Conservation (phyloP, 805 yeast genomes). For the Saturnispora saitoi region DNA sequence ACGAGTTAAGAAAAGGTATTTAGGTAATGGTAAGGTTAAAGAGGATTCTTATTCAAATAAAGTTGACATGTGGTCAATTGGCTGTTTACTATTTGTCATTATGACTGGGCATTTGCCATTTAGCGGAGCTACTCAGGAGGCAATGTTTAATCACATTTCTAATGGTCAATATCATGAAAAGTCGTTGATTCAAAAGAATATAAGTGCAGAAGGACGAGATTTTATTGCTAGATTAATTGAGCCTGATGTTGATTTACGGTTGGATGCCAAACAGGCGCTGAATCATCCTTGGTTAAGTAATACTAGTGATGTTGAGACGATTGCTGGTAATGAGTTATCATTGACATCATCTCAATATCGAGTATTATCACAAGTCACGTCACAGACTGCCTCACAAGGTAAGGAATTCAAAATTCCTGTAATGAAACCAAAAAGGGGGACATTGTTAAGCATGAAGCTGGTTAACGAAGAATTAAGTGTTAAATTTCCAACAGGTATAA, state of each 20-base stretch:
- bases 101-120: slow-evolving; percentile 92
- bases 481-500: slow-evolving; percentile 32
- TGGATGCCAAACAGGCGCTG: slow-evolving; percentile 70
- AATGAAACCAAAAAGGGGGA: slow-evolving; percentile 30
- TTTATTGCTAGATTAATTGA: slow-evolving; percentile 65
- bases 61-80: slow-evolving; percentile 97
- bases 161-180: slow-evolving; percentile 74
- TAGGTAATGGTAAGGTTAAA: slow-evolving; percentile 27
- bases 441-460: slow-evolving; percentile 55
- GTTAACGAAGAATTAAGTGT: slow-evolving; percentile 5
- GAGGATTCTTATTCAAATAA: slow-evolving; percentile 60
- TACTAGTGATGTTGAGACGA: slow-evolving; percentile 23
- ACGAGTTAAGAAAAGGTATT: slow-evolving; percentile 20
- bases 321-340: slow-evolving; percentile 60
- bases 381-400: neutral
- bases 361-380: slow-evolving; percentile 7
- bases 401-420: slow-evolving; percentile 2
- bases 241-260: slow-evolving; percentile 65
- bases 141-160: slow-evolving; percentile 66
- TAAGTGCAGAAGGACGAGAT: slow-evolving; percentile 61
- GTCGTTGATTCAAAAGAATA: slow-evolving; percentile 50
- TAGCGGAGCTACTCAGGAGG: slow-evolving; percentile 85
- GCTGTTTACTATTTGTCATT: slow-evolving; percentile 87
- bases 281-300: slow-evolving; percentile 71
- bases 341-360: slow-evolving; percentile 45